These are phyloP conservation scores for Fusarium buxicola DNA, from an alignment of 2,329 filamentous ascomycete species.

Conservation along the genomic window DNA sequence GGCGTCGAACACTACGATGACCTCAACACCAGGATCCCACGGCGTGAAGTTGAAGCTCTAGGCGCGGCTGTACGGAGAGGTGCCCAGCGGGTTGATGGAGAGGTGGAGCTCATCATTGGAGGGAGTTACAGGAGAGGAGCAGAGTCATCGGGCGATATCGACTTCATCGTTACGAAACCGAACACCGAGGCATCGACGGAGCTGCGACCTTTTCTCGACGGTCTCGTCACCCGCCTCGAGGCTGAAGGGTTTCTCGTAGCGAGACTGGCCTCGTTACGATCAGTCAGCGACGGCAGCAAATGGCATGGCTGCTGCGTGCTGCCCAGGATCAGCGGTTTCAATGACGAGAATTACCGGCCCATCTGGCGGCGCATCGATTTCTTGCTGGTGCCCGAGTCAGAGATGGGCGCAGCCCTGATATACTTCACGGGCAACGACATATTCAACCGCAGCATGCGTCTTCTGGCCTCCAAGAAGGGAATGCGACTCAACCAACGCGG, in stretches of 20 bases:
- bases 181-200: constrained; percentile 64
- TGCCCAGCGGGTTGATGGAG: constrained; percentile 69
- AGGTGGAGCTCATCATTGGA: constrained; percentile 77
- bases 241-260: constrained; percentile 74
- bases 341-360: constrained; percentile 50
- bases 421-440: constrained; percentile 97
- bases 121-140: constrained; percentile 89
- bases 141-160: constrained; percentile 81
- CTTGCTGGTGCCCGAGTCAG: constrained; percentile 80
- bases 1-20: constrained; percentile 85
- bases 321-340: constrained; percentile 57
- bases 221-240: constrained; percentile 72
- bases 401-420: constrained; percentile 87
- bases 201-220: constrained; percentile 71
- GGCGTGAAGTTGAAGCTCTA: constrained; percentile 78
- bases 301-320: constrained; percentile 90
- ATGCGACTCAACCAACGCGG: constrained; percentile 90
- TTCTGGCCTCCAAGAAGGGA: constrained; percentile 82
- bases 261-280: constrained; percentile 69
- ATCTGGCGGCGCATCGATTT: constrained; percentile 88
- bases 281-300: constrained; percentile 72
- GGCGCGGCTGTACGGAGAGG: constrained; percentile 71
- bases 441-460: constrained; percentile 87
- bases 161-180: constrained; percentile 82
- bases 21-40: constrained; percentile 81